Percentiles rank a stretch among this genome's conserved stretches.
phyloP scores from a whole-genome alignment of 176 grass and related monocot genomes.

The Secale cereale region DNA sequence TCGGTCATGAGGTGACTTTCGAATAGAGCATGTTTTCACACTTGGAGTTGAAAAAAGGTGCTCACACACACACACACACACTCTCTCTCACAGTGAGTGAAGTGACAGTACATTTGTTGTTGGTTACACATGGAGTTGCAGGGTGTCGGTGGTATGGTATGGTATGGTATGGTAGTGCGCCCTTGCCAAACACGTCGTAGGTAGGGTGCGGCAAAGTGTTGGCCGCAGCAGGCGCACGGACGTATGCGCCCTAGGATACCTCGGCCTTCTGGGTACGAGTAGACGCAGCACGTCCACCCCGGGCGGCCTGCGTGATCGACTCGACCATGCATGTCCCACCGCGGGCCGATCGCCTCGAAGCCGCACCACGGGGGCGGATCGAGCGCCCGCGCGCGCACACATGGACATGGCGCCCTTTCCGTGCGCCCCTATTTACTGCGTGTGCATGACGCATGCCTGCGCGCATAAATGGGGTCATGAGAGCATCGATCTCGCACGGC shows the following conservation, averaged over 20 bases:
- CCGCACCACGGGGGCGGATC: not conserved
- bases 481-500: not conserved
- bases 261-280: not conserved
- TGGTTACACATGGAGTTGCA: not conserved
- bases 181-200: not conserved
- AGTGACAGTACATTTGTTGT: not conserved
- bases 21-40: not conserved
- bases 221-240: not conserved
- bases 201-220: not conserved
- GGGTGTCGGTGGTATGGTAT: not conserved
- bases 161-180: not conserved
- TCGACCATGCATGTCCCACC: not conserved
- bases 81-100: not conserved
- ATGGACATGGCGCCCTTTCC: too few species aligned
- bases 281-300: not conserved
- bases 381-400: too few species aligned
- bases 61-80: too few species aligned
- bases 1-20: too few species aligned
- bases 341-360: not conserved
- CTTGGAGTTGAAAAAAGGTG: not conserved
- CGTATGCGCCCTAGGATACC: not conserved
- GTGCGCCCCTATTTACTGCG: too few species aligned
- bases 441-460: slow-evolving; percentile 16
- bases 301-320: not conserved
- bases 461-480: not conserved